Conservation (phyloP, 2,329 filamentous ascomycete genomes). For the Amylocarpus encephaloides region DNA sequence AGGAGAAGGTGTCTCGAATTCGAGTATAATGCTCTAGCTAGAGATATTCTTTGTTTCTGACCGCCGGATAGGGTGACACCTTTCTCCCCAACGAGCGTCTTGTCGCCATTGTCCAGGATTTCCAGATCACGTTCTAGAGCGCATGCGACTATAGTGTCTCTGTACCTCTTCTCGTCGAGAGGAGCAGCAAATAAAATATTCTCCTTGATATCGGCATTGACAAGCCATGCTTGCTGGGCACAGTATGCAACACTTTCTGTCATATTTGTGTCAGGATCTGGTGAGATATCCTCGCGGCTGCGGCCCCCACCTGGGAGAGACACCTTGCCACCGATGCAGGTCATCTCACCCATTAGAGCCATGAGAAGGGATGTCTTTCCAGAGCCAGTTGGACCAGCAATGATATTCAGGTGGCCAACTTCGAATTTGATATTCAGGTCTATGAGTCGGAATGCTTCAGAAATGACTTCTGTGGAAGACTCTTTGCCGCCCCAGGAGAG, state of each 20-base stretch:
- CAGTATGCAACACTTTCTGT: slow-evolving; percentile 94
- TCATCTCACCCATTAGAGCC: slow-evolving; percentile 96
- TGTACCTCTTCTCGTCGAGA: slow-evolving; percentile 76
- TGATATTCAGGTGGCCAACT: slow-evolving; percentile 82
- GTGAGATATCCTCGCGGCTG: slow-evolving; percentile 76
- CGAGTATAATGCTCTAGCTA: slow-evolving; percentile 95
- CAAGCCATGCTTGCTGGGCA: slow-evolving; percentile 92
- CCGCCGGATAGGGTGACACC: slow-evolving; percentile 94
- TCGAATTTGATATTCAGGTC: slow-evolving; percentile 78
- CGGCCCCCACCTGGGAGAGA: slow-evolving; percentile 73
- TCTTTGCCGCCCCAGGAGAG: slow-evolving; percentile 81
- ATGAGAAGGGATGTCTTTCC: slow-evolving; percentile 95
- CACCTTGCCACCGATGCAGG: slow-evolving; percentile 69
- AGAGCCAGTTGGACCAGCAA: slow-evolving; percentile 87
- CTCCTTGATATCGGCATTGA: slow-evolving; percentile 91
- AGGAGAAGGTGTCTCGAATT: slow-evolving; percentile 85
- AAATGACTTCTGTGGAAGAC: slow-evolving; percentile 51
- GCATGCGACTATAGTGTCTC: slow-evolving; percentile 82
- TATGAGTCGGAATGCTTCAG: slow-evolving; percentile 74
- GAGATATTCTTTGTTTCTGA: slow-evolving; percentile 94
- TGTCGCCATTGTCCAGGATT: slow-evolving; percentile 86
- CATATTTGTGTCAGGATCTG: slow-evolving; percentile 76
- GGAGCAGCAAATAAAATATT: slow-evolving; percentile 89
- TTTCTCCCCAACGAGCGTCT: slow-evolving; percentile 93
- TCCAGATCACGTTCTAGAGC: slow-evolving; percentile 85